Evolutionary conservation across 2,329 filamentous ascomycete species (phyloP), one percentile per base, ranked within the genome.

Genomic region (Aspergillus melleus): DNA sequence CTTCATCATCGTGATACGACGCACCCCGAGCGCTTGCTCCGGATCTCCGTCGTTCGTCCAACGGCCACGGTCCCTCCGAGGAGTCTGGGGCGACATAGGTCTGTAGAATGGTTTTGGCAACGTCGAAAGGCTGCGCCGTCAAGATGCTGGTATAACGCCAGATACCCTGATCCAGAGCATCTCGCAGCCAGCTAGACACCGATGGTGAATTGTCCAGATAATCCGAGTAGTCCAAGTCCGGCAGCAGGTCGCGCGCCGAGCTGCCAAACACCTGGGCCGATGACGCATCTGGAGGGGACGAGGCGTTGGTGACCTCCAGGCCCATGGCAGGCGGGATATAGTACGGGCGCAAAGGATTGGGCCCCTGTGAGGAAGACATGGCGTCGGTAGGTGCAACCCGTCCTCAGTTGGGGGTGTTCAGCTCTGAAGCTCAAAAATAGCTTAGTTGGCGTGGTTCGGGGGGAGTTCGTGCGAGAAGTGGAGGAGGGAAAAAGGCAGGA

Each of bases 51-150:
- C 71, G 70, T 44, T 65, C 66, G 57, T 75, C 70, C 51, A 61
- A 63, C 19, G 65, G 68, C 55, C 64, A 72, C 57, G 68, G 68
- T 54, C 68, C 69, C 44, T 73, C 72, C 30, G 74, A 69, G 24
- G 72, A 73, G 56, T 72, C 76, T 10, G 76, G 74, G 42, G 80
- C 80, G 55, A 85, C 77, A 64, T 86, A 86, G 54, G 92, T 87
- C 78, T 99, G 95, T 68, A 99, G 79, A 58, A 98, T 86, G 14
- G 89, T 95, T 83, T 97, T 98, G 71, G 94, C 92, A 59, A 97
- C 93, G 81, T 98, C 95, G 75, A 99, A 98, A 14, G 95, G 95
- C 78, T 99, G 95, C 56, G 92, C 90, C 73, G 96, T 88, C 70
- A 98, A 77, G 24, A 96, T 88, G 59, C 89, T 92, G 14, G 89